Evolutionary conservation across 345 rosid species (phyloP), one percentile per base, ranked within the genome.

Genomic region (Aquilaria malaccensis): DNA sequence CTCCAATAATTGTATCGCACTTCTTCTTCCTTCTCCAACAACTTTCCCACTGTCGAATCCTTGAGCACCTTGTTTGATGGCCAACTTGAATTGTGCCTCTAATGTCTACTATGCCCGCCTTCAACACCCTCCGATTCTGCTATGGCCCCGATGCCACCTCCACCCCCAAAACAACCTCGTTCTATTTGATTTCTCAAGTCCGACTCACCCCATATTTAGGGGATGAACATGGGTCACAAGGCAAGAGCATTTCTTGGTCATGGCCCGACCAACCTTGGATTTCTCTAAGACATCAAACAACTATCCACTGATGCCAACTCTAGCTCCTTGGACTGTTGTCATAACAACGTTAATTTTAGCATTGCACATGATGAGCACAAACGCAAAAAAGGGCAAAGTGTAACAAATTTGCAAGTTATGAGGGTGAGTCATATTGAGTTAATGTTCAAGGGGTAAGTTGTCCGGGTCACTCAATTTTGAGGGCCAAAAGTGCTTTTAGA

Each of bases 231-330:
- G 4, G 92, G 99, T 49, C 78, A 74, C 50, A 22, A 22, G 22
- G 22, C 22, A 22, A 1, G 97, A 94, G 65, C 99, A 94, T 77
- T 88, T 94, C 70, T 71, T 87, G 52, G 80, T 94, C 11, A 87
- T 94, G 90, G 83, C 99, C 4, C 76, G 97, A 9, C 97, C 97
- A 32, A 96, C 96, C 56, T 94, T 90, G 96, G 99, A 87, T 71
- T 93, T 93, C 75, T 89, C 97, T 0, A 94, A 89, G 73, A 72
- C 89, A 10, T 63, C 77, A 56, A 63, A 80, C 61, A 69, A 53
- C 60, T 91, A 93, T 66, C 96, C 92, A 10, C 96, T 94, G 0
- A 43, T 87, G 22, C 22, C 22, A 22, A 22, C 22, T 22, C 22
- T 22, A 22, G 22, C 22, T 22, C 22, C 0, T 22, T 22, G 22